Conservation (phyloP, 163 green algal species). For the Prototheca wickerhamii region DNA sequence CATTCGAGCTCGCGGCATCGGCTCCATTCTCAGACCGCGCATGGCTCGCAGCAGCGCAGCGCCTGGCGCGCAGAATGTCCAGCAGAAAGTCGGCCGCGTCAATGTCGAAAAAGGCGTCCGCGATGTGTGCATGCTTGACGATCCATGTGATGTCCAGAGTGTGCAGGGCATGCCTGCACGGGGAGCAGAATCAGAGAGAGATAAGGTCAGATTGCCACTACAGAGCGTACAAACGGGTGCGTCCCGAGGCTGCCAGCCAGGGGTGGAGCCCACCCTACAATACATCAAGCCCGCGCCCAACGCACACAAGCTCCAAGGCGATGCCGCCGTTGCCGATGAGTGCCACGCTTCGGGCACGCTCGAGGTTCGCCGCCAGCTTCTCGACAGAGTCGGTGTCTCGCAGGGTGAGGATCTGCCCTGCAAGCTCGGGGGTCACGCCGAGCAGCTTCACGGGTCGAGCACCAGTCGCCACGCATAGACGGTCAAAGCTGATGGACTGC, state of each 20-base stretch:
- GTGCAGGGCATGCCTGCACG: constrained; percentile 30
- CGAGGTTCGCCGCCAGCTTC: constrained; percentile 26
- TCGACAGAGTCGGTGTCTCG: constrained; percentile 62
- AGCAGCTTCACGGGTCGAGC: constrained; percentile 33
- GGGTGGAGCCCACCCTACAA: not conserved
- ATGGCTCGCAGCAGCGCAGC: not conserved
- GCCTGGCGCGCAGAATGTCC: constrained; percentile 25
- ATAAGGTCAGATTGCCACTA: too few relatives aligned
- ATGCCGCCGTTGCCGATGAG: constrained; percentile 78
- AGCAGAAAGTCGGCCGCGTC: constrained; percentile 70
- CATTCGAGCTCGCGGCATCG: not conserved
- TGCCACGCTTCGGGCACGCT: constrained; percentile 29
- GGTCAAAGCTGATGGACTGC: constrained; percentile 50
- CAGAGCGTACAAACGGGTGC: not conserved
- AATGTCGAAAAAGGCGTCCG: constrained; percentile 82
- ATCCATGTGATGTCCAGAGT: constrained; percentile 65
- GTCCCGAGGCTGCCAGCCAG: too few relatives aligned
- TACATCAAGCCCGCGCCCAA: not conserved
- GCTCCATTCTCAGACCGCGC: too few relatives aligned
- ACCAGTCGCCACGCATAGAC: constrained; percentile 64
- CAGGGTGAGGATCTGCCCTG: constrained; percentile 47
- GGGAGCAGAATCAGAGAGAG: not conserved
- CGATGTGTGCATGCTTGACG: constrained; percentile 68
- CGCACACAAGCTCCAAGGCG: constrained; percentile 59
- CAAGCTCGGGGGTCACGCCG: constrained; percentile 8